phyloP scores from a whole-genome alignment of 768 basidiomycete genomes.

The Dentipellis sp. region DNA sequence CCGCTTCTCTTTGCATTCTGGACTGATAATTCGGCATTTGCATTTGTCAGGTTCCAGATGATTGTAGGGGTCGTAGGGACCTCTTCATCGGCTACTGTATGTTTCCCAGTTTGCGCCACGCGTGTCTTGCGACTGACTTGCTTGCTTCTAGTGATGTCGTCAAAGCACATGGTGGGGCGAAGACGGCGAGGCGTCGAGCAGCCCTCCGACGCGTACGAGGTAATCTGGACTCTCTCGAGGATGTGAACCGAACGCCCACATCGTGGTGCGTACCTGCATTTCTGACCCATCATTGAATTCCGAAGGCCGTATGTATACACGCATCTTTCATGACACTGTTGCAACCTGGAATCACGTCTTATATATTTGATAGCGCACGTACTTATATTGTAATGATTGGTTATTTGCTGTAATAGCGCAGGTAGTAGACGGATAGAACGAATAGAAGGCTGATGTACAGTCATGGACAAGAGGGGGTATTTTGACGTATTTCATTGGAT shows the following conservation, averaged over 20 bases:
- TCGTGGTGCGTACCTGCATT: not conserved
- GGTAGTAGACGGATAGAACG: too few species aligned
- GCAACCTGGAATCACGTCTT: slow-evolving; percentile 3
- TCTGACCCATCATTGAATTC: slow-evolving; percentile 6
- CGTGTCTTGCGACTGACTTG: not conserved
- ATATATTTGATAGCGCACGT: not conserved
- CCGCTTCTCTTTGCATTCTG: too few species aligned
- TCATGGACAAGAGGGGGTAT: too few species aligned
- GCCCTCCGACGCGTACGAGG: slow-evolving; percentile 9
- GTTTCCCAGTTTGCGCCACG: not conserved
- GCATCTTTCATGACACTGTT: not conserved
- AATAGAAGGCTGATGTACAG: too few species aligned
- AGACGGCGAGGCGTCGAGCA: slow-evolving; percentile 1
- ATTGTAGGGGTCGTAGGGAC: not conserved
- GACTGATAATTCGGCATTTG: too few species aligned
- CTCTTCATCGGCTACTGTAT: slow-evolving; percentile 11
- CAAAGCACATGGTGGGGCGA: slow-evolving; percentile 12
- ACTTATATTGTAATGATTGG: not conserved
- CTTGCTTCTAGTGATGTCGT: slow-evolving; percentile 8
- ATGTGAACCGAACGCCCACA: not conserved
- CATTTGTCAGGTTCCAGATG: too few species aligned
- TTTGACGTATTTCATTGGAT: too few species aligned
- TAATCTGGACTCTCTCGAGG: slow-evolving; percentile 11
- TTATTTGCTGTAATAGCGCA: too few species aligned
- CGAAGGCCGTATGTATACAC: slow-evolving; percentile 7